These are phyloP conservation scores for Apodospora peruviana DNA, from an alignment of 495 filamentous ascomycete genomes.

Conservation along the genomic window DNA sequence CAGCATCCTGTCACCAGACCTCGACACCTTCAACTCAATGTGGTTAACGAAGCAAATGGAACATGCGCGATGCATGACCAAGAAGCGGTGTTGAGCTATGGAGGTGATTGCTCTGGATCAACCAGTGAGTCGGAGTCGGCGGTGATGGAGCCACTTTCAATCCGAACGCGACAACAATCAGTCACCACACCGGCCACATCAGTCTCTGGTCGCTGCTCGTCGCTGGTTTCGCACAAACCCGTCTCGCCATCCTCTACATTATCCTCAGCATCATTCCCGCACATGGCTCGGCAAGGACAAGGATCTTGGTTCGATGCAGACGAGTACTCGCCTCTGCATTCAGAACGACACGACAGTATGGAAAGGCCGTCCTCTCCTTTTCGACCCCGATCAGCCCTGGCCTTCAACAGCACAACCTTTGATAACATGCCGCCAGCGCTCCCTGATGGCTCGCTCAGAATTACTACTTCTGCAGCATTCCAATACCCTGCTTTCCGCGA, in stretches of 20 bases:
- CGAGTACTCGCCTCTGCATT: constrained; percentile 3
- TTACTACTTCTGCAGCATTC: not conserved
- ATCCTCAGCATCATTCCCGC: constrained; percentile 1
- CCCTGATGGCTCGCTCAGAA: not conserved
- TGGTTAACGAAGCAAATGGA: not conserved
- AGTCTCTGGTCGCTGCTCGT: constrained; percentile 25
- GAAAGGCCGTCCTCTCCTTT: not conserved
- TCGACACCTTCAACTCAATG: not conserved
- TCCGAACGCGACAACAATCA: constrained; percentile 27
- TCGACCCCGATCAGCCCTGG: not conserved
- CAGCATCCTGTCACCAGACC: not conserved
- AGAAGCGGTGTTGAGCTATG: too few relatives aligned
- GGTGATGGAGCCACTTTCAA: constrained; percentile 19
- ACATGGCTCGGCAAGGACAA: constrained; percentile 5
- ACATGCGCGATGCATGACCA: too few relatives aligned
- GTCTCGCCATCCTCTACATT: constrained; percentile 10
- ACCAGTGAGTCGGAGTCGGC: constrained; percentile 24
- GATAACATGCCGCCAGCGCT: not conserved
- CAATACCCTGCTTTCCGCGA: not conserved
- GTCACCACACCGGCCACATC: constrained; percentile 31
- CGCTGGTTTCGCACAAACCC: constrained; percentile 15
- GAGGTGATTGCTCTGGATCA: constrained; percentile 9
- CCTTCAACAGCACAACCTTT: not conserved
- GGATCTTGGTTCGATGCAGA: constrained; percentile 33
- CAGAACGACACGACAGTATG: not conserved